phyloP scores from a whole-genome alignment of 768 basidiomycete genomes.

The Gelatoporia subvermispora region DNA sequence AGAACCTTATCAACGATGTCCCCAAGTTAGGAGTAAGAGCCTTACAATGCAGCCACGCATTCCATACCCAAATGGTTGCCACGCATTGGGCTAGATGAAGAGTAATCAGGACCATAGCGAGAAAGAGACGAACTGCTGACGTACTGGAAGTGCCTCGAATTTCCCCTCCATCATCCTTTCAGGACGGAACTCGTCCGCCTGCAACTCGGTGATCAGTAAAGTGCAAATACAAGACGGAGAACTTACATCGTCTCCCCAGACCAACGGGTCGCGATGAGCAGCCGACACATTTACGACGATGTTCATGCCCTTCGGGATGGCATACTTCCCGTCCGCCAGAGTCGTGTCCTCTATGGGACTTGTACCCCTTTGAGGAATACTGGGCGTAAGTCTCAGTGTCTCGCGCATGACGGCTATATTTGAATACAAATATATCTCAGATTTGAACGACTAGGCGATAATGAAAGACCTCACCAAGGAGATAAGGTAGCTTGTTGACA shows the following conservation, averaged over 20 bases:
- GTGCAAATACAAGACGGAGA: no score
- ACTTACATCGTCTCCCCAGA: constrained; percentile 45
- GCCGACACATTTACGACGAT: constrained; percentile 26
- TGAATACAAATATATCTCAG: no score
- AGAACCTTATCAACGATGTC: not conserved
- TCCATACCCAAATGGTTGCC: constrained; percentile 35
- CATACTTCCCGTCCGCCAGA: constrained; percentile 36
- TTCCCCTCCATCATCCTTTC: constrained; percentile 46
- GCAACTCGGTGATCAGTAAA: no score
- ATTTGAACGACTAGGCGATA: no score
- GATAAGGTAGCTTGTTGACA: constrained; percentile 37
- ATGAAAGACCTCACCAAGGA: constrained; percentile 25
- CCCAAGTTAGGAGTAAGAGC: no score
- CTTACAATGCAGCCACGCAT: constrained; percentile 19
- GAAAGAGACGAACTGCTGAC: not conserved
- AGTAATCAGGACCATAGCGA: no score
- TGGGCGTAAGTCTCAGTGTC: constrained; percentile 30
- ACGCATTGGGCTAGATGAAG: constrained; percentile 31
- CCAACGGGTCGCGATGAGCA: constrained; percentile 34
- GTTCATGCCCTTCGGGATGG: constrained; percentile 25
- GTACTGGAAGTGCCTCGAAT: constrained; percentile 40
- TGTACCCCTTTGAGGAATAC: constrained; percentile 33
- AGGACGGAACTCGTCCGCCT: constrained; percentile 36
- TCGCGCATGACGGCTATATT: constrained; percentile 35
- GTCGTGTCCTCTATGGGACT: constrained; percentile 33